A percentile compares a stretch with the other conserved stretches of the same genome.
phyloP scores from a whole-genome alignment of 176 grass and related monocot genomes.

The Oryza officinalis region DNA sequence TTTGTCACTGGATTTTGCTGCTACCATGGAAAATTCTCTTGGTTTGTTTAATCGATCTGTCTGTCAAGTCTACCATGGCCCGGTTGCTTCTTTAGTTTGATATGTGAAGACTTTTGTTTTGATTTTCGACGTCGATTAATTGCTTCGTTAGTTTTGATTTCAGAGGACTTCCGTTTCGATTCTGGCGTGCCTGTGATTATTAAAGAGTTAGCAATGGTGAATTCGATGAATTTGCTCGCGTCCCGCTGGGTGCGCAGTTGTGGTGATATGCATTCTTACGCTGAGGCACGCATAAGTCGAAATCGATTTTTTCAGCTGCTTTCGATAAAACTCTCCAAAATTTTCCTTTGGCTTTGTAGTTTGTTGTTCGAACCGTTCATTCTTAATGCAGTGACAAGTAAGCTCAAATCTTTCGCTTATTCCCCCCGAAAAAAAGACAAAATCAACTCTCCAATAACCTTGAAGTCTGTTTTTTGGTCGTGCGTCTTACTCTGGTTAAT shows the following conservation, averaged over 20 bases:
- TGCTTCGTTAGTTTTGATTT: background rate
- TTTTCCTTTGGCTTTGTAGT: too few species aligned
- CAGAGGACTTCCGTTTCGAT: background rate
- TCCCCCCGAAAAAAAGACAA: too few species aligned
- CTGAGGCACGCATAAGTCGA: slow-evolving; percentile 6
- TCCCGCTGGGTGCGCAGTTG: background rate
- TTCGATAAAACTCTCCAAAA: background rate
- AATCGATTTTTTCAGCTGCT: background rate
- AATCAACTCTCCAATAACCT: too few species aligned
- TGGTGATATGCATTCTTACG: slow-evolving; percentile 27
- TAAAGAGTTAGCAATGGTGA: slow-evolving; percentile 5
- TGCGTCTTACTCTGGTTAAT: too few species aligned
- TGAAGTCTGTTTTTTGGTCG: too few species aligned
- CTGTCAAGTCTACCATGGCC: too few species aligned
- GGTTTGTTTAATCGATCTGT: background rate
- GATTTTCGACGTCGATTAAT: background rate
- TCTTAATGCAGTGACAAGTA: too few species aligned
- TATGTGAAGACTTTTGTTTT: background rate
- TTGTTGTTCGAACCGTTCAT: too few species aligned
- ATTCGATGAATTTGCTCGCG: background rate
- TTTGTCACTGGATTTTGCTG: background rate
- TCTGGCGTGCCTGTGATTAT: background rate
- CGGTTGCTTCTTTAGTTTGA: background rate
- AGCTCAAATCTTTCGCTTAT: too few species aligned
- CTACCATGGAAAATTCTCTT: background rate